Evolutionary conservation across 805 yeast genomes (phyloP), one percentile per base, ranked within the genome.

Genomic region (Danielia reshetovae): DNA sequence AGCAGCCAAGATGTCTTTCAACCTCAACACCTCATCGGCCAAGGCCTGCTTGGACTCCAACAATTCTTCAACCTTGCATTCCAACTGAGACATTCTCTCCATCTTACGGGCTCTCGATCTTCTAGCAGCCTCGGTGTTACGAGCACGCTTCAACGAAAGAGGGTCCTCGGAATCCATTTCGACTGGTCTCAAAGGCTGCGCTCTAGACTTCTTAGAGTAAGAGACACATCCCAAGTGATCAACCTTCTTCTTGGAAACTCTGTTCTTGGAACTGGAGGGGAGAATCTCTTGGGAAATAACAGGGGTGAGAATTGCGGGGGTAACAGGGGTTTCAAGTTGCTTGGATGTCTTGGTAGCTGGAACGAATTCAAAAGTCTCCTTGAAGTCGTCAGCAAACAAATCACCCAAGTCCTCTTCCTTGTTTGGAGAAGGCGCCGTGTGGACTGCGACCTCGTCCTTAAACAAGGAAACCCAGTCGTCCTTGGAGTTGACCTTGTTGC

Each of bases 51-150:
- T 88, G 48, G 70, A 79, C 18, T 62, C 55, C 30, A 81, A 46
- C 44, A 89, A 68, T 21, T 60, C 72, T 46, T 80, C 86, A 35
- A 88, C 93, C 59, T 77, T 79, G 16, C 62, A 76, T 62, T 89
- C 97, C 57, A 89, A 68, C 57, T 85, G 90, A 40, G 62, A 51
- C 86, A 89, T 84, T 60, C 95, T 77, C 59, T 85, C 85, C 80
- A 84, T 79, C 62, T 89, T 87, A 59, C 95, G 79, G 16, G 96
- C 96, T 54, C 97, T 74, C 18, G 96, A 87, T 55, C 96, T 77
- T 61, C 97, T 79, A 6, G 97, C 97, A 48, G 97, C 97, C 57
- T 88, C 96, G n/a, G 90, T 90, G 74, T 93, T 90, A 62, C 90
- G 81, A 7, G 97, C 97, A 58, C 97, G 81, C 68, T 90, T 90